A percentile compares a stretch with the other conserved stretches of the same genome.
phyloP scores from a whole-genome alignment of 192 early-diverging fungal species.

The Entophlyctis luteolus region DNA sequence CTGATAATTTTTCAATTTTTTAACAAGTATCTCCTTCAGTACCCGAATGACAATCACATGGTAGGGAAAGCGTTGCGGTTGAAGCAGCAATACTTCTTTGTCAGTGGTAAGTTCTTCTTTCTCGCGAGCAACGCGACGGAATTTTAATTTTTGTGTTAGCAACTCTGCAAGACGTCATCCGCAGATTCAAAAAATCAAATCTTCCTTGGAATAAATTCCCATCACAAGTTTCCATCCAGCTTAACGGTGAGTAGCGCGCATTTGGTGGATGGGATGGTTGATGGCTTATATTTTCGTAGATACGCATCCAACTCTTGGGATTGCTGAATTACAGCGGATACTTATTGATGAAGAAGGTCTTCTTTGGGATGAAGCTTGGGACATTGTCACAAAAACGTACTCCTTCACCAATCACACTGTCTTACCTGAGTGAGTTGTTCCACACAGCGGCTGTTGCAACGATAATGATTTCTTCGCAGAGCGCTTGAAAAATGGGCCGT shows the following conservation, averaged over 20 bases:
- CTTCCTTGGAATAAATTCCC: conserved; percentile 85
- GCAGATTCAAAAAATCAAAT: conserved; percentile 87
- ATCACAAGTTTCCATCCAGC: conserved; percentile 89
- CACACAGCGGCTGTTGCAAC: no score
- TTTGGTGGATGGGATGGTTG: background rate
- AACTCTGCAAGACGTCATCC: conserved; percentile 58
- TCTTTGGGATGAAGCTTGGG: conserved; percentile 92
- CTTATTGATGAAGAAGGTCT: conserved; percentile 88
- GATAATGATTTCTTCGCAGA: conserved; percentile 23
- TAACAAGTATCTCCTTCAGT: conserved; percentile 45
- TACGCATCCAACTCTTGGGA: conserved; percentile 88
- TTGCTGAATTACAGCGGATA: conserved; percentile 89
- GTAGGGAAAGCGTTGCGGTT: conserved; percentile 93
- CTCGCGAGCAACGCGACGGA: background rate
- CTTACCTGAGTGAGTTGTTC: conserved; percentile 69
- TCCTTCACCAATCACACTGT: conserved; percentile 99
- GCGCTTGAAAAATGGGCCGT: conserved; percentile 98
- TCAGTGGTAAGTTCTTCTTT: conserved; percentile 70
- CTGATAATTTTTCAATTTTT: background rate
- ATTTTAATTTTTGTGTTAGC: background rate
- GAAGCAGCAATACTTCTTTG: conserved; percentile 98
- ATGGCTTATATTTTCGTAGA: conserved; percentile 41
- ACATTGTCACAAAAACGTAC: conserved; percentile 74
- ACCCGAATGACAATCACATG: conserved; percentile 98
- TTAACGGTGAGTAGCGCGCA: conserved; percentile 62